Conservation (phyloP, 1,284 basidiomycete genomes). For the Cutaneotrichosporon sp. region DNA sequence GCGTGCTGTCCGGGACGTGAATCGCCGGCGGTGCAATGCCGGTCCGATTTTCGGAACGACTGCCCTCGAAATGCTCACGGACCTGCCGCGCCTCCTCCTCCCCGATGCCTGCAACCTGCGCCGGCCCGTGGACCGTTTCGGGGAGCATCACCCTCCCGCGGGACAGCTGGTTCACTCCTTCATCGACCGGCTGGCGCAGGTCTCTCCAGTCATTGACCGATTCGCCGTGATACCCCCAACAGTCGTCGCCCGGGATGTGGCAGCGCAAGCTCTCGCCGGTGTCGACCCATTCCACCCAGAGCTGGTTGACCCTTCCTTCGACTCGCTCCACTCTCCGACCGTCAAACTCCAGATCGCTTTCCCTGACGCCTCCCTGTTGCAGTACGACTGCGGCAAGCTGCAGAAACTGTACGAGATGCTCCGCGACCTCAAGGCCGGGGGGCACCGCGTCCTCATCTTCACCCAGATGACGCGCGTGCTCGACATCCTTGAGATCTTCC, state of each 20-base stretch:
- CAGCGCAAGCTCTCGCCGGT: constrained; percentile 44
- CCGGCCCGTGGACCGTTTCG: constrained; percentile 26
- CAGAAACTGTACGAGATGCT: constrained; percentile 76
- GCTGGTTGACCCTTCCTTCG: constrained; percentile 53
- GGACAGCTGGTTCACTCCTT: constrained; percentile 61
- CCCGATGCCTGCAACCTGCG: constrained; percentile 56
- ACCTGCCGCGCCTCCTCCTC: constrained; percentile 53
- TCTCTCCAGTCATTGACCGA: constrained; percentile 59
- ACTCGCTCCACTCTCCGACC: constrained; percentile 63
- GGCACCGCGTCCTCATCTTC: constrained; percentile 89
- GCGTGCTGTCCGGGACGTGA: constrained; percentile 68
- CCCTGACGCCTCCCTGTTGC: constrained; percentile 81
- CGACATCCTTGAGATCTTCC: constrained; percentile 89
- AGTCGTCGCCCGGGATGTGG: constrained; percentile 71
- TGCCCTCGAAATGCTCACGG: constrained; percentile 53
- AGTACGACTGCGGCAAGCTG: constrained; percentile 95
- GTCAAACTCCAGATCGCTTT: constrained; percentile 92
- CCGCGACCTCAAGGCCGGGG: constrained; percentile 75
- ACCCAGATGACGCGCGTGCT: constrained; percentile 96
- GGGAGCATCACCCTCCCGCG: constrained; percentile 48
- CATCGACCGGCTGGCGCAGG: constrained; percentile 56
- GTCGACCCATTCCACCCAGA: constrained; percentile 38
- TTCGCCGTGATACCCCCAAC: constrained; percentile 82
- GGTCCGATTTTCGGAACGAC: constrained; percentile 65
- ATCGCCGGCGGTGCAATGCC: constrained; percentile 64